phyloP scores from a whole-genome alignment of 1,284 basidiomycete genomes.

The Athelia psychrophila region DNA sequence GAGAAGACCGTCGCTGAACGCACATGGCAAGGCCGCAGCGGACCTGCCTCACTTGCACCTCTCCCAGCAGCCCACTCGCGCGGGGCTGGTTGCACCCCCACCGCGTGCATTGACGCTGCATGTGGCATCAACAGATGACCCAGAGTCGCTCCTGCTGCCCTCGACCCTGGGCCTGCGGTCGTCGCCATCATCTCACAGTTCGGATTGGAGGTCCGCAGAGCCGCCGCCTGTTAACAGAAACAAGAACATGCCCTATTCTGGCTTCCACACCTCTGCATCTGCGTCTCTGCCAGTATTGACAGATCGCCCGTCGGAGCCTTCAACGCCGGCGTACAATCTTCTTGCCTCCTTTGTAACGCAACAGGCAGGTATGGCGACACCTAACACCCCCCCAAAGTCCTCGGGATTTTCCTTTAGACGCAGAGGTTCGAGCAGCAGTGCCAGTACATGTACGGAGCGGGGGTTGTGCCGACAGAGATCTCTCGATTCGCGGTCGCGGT shows the following conservation, averaged over 20 bases:
- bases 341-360: conserved; percentile 49
- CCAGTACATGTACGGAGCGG: conserved; percentile 21
- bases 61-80: conserved; percentile 44
- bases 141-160: conserved; percentile 55
- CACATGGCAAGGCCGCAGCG: conserved; percentile 9
- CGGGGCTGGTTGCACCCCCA: conserved; percentile 57
- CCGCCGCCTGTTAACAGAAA: conserved; percentile 7
- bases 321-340: conserved; percentile 56
- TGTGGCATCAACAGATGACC: conserved; percentile 51
- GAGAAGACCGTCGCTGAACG: conserved; percentile 19
- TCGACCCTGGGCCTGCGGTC: conserved; percentile 67
- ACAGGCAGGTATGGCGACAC: conserved; percentile 27
- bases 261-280: conserved; percentile 6
- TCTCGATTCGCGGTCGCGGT: conserved; percentile 28
- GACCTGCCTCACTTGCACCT: conserved; percentile 44
- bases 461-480: conserved; percentile 4
- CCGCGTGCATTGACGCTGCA: conserved; percentile 73
- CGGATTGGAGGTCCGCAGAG: conserved; percentile 10
- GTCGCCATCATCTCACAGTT: conserved; percentile 32
- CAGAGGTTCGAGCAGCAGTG: conserved; percentile 20
- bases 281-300: conserved; percentile 19
- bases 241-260: conserved; percentile 2
- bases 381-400: conserved; percentile 12
- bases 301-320: conserved; percentile 32
- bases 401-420: conserved; percentile 4